A percentile compares a stretch with the other conserved stretches of the same genome.
Conservation (phyloP, 1,139 yeast species). For the Kazachstania sp. region DNA sequence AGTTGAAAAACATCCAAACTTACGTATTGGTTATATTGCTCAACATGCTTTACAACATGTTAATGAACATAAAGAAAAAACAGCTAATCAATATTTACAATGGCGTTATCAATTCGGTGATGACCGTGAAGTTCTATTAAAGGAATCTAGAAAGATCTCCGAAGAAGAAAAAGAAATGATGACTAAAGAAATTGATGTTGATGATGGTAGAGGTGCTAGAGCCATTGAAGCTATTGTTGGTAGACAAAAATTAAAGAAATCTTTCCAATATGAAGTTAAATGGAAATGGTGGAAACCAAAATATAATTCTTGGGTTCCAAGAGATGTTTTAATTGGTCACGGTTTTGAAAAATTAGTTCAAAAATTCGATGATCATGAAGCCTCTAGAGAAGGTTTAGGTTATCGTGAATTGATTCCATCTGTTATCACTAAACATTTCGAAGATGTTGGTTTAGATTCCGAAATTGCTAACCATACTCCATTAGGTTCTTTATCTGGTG, state of each 20-base stretch:
- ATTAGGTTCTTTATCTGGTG: conserved; percentile 93
- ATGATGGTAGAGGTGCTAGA: conserved; percentile 86
- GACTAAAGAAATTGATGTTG: conserved; percentile 69
- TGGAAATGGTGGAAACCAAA: conserved; percentile 93
- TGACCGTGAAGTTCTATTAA: conserved; percentile 90
- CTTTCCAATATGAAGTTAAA: conserved; percentile 93
- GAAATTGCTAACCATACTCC: conserved; percentile 98
- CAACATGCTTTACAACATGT: conserved; percentile 98
- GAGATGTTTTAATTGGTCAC: conserved; percentile 65
- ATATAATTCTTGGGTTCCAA: conserved; percentile 88
- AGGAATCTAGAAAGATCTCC: conserved; percentile 83
- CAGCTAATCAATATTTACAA: conserved; percentile 94
- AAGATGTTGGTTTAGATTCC: conserved; percentile 93
- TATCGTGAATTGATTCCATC: conserved; percentile 87
- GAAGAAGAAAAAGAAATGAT: conserved; percentile 76
- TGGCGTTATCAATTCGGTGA: conserved; percentile 98
- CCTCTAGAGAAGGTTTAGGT: conserved; percentile 97
- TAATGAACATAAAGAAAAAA: conserved; percentile 92
- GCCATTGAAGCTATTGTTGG: conserved; percentile 90
- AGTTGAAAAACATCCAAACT: conserved; percentile 95
- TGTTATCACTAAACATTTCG: conserved; percentile 92
- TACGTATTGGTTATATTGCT: conserved; percentile 97
- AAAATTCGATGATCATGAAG: conserved; percentile 95
- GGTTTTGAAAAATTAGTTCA: conserved; percentile 87
- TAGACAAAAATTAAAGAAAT: conserved; percentile 90